Percentiles rank a stretch among this genome's conserved stretches.
Conservation (phyloP, 73 alveolate species). For the Paramecium sexaurelia region DNA sequence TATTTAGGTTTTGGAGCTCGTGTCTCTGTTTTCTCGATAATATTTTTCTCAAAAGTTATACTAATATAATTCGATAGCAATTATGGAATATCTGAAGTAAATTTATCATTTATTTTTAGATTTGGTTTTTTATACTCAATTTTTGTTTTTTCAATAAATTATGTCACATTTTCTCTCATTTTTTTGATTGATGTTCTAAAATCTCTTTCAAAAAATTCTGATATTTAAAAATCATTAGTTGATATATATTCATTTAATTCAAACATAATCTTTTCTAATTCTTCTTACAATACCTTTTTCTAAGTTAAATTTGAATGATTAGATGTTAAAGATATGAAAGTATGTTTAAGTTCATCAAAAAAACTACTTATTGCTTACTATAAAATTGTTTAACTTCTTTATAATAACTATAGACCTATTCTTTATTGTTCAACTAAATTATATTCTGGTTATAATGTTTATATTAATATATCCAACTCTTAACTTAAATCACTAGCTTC, state of each 20-base stretch:
- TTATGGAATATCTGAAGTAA: neutral
- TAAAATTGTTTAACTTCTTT: neutral
- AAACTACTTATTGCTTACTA: neutral
- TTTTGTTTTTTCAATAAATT: constrained; percentile 31
- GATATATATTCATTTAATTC: constrained; percentile 6
- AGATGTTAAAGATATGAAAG: constrained; percentile 21
- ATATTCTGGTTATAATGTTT: constrained; percentile 20
- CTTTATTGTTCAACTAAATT: constrained; percentile 27
- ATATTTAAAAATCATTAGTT: neutral
- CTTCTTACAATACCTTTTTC: neutral
- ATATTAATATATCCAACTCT: neutral
- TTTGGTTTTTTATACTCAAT: constrained; percentile 31
- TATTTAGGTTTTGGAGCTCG: neutral
- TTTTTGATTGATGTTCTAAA: neutral
- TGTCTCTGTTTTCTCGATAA: neutral
- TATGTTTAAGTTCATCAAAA: neutral
- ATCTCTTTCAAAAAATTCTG: constrained; percentile 11
- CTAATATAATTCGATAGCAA: neutral
- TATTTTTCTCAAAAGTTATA: constrained; percentile 6
- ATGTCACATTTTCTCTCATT: neutral
- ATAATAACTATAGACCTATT: neutral
- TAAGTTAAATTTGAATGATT: constrained; percentile 41
- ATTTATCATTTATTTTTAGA: constrained; percentile 28
- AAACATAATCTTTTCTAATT: neutral
- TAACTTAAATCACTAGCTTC: neutral